Base-by-base conservation (phyloP, 2,329 filamentous ascomycete genomes). In the Alternaria novae-zelandiae region DNA sequence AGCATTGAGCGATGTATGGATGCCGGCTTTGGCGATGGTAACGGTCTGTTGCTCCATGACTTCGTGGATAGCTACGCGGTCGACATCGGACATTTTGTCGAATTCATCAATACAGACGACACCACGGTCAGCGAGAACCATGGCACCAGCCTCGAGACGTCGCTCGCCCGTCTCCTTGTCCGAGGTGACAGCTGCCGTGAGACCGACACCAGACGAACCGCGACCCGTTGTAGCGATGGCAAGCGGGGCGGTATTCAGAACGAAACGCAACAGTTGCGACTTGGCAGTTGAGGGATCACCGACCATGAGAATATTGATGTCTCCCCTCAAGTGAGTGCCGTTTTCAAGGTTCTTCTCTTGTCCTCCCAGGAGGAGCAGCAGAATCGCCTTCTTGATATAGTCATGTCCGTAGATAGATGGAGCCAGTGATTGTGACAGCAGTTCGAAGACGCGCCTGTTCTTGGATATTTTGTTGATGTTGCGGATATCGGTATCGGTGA, bases 11-110 rank as follows among this genome's bases (percentile, higher is more conserved):
- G 94, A 97, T 0, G 96, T 99, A 81, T 99, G 96, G 63, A 99
- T 99, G 69, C 96, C 96, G 2, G 96, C 96, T 83, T 99, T 99
- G 56, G 96, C 96, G 75, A 99, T 99, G 13, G 96, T 99, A 64
- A 99, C 96, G 0, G 96, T 99, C 82, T 99, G 96, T 83, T 99
- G 96, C 82, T 99, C 96, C 96, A 99, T 99, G 70, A 99, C 96
- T 92, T 99, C 96, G 87, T 99, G 96, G 72, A 99, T 99, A 50
- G 96, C 96, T 5, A 99, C 96, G 78, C 96, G 90, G 81, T 99
- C 96, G 61, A 98, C 91, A 78, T 99, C 96, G 61, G 94, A 97
- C 96, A 99, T 99, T 82, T 99, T 99, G 84, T 99, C 96, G 72
- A 99, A 99, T 77, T 99, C 96, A 78, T 99, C 96, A 70, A 99